phyloP scores from a whole-genome alignment of 495 filamentous ascomycete species.

The Penicillium macrosclerotiorum region DNA sequence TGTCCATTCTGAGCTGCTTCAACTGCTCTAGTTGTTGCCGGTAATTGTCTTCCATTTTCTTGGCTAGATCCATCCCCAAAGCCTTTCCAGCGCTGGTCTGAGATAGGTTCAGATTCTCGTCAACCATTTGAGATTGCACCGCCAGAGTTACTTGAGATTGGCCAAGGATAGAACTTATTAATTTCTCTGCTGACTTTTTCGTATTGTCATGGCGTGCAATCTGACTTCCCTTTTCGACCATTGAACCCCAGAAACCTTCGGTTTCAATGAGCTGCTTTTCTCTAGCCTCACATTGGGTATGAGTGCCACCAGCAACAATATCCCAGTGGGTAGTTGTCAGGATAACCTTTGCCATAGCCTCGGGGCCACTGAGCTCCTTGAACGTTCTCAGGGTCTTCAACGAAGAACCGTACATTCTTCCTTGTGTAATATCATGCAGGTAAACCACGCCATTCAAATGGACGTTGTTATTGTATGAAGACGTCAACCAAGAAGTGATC shows the following conservation, averaged over 20 bases:
- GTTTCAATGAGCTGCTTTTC: conserved; percentile 1
- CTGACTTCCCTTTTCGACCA: conserved; percentile 5
- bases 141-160: neutral
- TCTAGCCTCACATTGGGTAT: neutral
- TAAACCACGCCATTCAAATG: conserved; percentile 34
- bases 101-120: neutral
- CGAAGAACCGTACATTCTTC: conserved; percentile 35
- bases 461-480: conserved; percentile 6
- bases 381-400: conserved; percentile 44
- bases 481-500: conserved; percentile 19
- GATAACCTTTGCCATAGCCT: conserved; percentile 35
- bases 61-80: too few species aligned
- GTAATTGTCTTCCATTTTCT: too few species aligned
- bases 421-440: conserved; percentile 45
- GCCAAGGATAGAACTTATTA: too few species aligned
- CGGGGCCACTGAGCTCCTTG: conserved; percentile 38
- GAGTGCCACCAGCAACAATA: neutral
- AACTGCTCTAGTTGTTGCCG: too few species aligned
- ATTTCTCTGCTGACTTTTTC: neutral
- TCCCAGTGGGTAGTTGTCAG: conserved; percentile 48
- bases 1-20: too few species aligned
- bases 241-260: conserved; percentile 4
- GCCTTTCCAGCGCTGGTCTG: neutral
- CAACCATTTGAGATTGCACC: neutral
- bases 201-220: conserved; percentile 4